Conservation (phyloP, 2,329 filamentous ascomycete genomes). For the Penicillium nordicum region DNA sequence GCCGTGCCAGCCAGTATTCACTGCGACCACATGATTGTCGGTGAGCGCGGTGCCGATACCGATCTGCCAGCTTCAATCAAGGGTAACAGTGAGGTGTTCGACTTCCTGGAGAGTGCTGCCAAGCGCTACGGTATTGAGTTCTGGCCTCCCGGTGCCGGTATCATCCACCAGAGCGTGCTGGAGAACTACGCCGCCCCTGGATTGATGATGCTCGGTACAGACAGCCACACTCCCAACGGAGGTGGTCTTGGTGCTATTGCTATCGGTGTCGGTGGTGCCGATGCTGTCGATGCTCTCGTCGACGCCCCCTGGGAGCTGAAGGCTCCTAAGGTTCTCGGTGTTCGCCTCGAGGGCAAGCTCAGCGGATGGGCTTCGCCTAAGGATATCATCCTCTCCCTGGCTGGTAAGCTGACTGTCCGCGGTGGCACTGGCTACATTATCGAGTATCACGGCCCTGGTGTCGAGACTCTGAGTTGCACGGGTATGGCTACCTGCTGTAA, state of each 20-base stretch:
- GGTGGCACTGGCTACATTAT: constrained; percentile 93
- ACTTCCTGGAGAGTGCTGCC: constrained; percentile 89
- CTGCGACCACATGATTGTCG: constrained; percentile 98
- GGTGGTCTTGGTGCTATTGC: constrained; percentile 92
- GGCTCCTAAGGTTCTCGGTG: constrained; percentile 69
- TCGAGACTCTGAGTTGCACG: constrained; percentile 83
- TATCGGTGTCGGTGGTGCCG: constrained; percentile 94
- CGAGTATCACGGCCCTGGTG: constrained; percentile 88
- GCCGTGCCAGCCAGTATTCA: constrained; percentile 96
- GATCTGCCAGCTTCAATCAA: constrained; percentile 82
- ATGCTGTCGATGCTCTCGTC: constrained; percentile 94
- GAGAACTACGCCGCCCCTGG: constrained; percentile 98
- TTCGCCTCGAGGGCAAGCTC: constrained; percentile 59
- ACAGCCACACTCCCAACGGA: constrained; percentile 96
- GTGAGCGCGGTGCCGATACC: constrained; percentile 79
- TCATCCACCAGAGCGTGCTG: constrained; percentile 95
- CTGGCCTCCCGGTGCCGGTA: constrained; percentile 89
- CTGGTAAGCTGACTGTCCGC: constrained; percentile 83
- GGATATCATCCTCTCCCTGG: constrained; percentile 88
- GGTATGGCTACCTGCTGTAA: constrained; percentile 91
- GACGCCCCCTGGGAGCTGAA: constrained; percentile 97
- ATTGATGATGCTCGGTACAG: constrained; percentile 97
- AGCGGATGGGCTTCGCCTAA: constrained; percentile 92
- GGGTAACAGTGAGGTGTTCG: constrained; percentile 95
- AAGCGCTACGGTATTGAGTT: constrained; percentile 94